Conservation (phyloP, 257 asterid genomes). For the Cruciata laevipes region DNA sequence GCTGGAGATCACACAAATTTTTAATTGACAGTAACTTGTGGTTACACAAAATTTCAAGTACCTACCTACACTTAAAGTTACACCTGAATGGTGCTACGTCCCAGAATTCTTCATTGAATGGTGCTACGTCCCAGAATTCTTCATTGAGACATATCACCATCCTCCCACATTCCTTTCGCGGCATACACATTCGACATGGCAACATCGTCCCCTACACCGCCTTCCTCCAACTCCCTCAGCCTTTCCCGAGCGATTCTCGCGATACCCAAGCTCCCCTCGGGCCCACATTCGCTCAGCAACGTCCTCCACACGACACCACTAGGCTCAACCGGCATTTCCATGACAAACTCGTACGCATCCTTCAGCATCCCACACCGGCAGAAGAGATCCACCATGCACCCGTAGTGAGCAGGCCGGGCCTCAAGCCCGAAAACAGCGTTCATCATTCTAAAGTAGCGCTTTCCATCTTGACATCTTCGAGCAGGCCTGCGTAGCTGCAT, state of each 20-base stretch:
- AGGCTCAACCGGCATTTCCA: slow-evolving; percentile 23
- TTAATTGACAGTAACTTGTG: too few relatives aligned
- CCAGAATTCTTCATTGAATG: too few relatives aligned
- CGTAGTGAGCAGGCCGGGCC: too few relatives aligned
- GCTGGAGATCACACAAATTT: too few relatives aligned
- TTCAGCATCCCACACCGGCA: slow-evolving; percentile 26
- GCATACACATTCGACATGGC: too few relatives aligned
- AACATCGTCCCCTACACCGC: slow-evolving; percentile 19
- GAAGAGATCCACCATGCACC: too few relatives aligned
- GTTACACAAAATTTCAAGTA: too few relatives aligned
- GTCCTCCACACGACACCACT: slow-evolving; percentile 28
- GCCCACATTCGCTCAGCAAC: slow-evolving; percentile 15
- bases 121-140: too few relatives aligned
- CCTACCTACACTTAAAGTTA: too few relatives aligned
- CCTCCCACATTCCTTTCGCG: too few relatives aligned
- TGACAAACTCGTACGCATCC: slow-evolving; percentile 23
- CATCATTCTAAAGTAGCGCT: slow-evolving; percentile 20
- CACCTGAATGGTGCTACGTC: too few relatives aligned
- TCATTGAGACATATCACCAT: too few relatives aligned
- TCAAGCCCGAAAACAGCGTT: slow-evolving; percentile 14
- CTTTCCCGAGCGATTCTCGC: not conserved
- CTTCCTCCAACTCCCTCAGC: slow-evolving; percentile 1
- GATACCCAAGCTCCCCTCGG: not conserved
- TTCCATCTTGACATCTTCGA: slow-evolving; percentile 28
- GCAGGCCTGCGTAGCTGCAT: slow-evolving; percentile 19